Base-by-base conservation (phyloP, 306 rosid genomes). In the Gillenia trifoliata region DNA sequence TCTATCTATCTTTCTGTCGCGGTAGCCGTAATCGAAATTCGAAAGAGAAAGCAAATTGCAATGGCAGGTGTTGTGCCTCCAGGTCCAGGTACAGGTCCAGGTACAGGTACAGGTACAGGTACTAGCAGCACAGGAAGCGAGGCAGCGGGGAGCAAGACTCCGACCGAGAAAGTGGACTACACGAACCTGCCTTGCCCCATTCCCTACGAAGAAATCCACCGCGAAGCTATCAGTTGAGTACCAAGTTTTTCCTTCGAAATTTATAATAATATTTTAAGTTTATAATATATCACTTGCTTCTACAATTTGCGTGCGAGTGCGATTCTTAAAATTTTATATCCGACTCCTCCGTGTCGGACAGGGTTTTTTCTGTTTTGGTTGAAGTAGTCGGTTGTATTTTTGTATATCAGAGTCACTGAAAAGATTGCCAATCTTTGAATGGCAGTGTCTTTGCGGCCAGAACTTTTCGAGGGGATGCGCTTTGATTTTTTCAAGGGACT, bases 121-220 rank as follows among this genome's bases (percentile, higher is more conserved):
- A 38, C 41, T 38, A 36, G 40, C 13, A 50, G 82, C 55, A 8
- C 38, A 26, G 73, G 22, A 25, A 25, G 36, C 36, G 23, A 67
- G n/a, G 31, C 70, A 10, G 29, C 19, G 9, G 49, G 36, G 22
- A 77, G 68, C 75, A 70, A 49, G 80, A 66, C 22, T 22, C 69
- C 36, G 68, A 88, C 79, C 0, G 88, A 84, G 70, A 85, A 81
- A 69, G 91, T 84, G n/a, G 96, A 91, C 82, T 89, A 87, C 81
- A 31, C 78, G 75, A 78, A 93, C 66, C 97, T 91, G 33, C 96
- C 97, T 16, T 91, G 93, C 62, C 98, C 97, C 63, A 89, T 91
- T 68, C 90, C 98, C 64, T 93, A 88, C 74, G 98, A 93, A 79
- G 97, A 93, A 77, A 87, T 93, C 82, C 92, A 93, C 80, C 98